Conservation (phyloP, 768 basidiomycete species). For the Boletus tylopilopsis region DNA sequence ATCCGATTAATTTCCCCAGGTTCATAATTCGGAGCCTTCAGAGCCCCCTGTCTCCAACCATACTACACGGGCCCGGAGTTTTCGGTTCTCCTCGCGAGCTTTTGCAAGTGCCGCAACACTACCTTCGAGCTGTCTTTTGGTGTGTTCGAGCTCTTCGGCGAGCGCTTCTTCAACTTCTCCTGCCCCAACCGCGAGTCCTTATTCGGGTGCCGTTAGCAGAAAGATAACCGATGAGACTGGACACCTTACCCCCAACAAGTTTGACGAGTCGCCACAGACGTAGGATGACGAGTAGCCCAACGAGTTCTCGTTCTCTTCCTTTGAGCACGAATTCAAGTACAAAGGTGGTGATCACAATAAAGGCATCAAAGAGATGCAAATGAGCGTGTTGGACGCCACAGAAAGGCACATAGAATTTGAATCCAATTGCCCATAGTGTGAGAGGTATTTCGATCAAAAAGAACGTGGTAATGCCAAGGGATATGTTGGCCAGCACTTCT, state of each 20-base stretch:
- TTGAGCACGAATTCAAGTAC: slow-evolving; percentile 64
- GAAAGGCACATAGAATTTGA: slow-evolving; percentile 59
- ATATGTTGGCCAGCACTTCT: slow-evolving; percentile 55
- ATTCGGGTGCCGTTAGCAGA: slow-evolving; percentile 2
- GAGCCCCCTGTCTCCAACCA: slow-evolving; percentile 34
- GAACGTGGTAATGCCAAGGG: slow-evolving; percentile 63
- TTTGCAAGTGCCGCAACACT: slow-evolving; percentile 41
- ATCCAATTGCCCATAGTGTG: slow-evolving; percentile 62
- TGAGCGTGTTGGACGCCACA: slow-evolving; percentile 48
- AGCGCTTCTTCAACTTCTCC: slow-evolving; percentile 63
- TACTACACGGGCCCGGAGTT: slow-evolving; percentile 41
- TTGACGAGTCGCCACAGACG: slow-evolving; percentile 83
- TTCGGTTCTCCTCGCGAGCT: slow-evolving; percentile 51
- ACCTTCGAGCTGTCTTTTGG: slow-evolving; percentile 45
- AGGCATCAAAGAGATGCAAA: slow-evolving; percentile 73
- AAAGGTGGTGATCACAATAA: slow-evolving; percentile 71
- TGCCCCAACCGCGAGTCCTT: slow-evolving; percentile 74
- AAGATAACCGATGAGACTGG: neutral
- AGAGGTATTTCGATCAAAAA: slow-evolving; percentile 79
- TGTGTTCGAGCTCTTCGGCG: slow-evolving; percentile 45
- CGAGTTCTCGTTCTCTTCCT: slow-evolving; percentile 69
- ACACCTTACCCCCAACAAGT: slow-evolving; percentile 52
- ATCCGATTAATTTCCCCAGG: slow-evolving; percentile 15
- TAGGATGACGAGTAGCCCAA: slow-evolving; percentile 63
- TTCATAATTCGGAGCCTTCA: slow-evolving; percentile 30